Evolutionary conservation across 805 yeast species (phyloP).

Genomic region (Cyberlindnera amylophila): DNA sequence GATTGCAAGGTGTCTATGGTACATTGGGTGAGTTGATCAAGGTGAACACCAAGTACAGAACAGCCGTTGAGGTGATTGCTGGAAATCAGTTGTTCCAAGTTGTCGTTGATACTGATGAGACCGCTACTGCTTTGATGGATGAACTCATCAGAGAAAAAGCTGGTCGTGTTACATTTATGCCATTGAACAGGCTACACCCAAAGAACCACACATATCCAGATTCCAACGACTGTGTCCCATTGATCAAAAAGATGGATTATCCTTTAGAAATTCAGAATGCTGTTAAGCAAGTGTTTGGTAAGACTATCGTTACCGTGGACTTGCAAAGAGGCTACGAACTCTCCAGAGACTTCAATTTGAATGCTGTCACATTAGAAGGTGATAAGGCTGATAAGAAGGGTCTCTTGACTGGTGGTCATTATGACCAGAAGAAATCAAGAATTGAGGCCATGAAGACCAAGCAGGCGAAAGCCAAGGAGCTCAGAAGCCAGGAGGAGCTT

Average conservation of each 20-base stretch:
- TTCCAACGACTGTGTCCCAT: constrained; percentile 62
- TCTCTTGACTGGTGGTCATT: constrained; percentile 82
- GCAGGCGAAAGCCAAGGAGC: constrained; percentile 47
- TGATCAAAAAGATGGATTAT: constrained; percentile 68
- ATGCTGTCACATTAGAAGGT: constrained; percentile 88
- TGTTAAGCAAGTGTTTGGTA: constrained; percentile 76
- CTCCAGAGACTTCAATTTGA: constrained; percentile 56
- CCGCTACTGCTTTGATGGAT: constrained; percentile 76
- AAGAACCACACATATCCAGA: constrained; percentile 52
- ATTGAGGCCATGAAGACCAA: constrained; percentile 64
- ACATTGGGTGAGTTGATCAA: constrained; percentile 79
- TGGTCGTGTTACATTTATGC: constrained; percentile 90
- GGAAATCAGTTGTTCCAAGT: constrained; percentile 84
- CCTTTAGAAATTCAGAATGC: constrained; percentile 59
- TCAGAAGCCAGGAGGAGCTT: constrained; percentile 37
- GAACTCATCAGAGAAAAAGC: constrained; percentile 64
- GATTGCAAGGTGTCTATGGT: constrained; percentile 69
- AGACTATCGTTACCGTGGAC: constrained; percentile 70
- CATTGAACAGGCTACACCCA: constrained; percentile 63
- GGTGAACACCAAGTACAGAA: constrained; percentile 76
- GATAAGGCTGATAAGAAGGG: constrained; percentile 85
- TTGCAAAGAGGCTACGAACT: constrained; percentile 65
- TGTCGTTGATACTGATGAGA: constrained; percentile 82
- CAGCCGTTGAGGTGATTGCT: constrained; percentile 86
- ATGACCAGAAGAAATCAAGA: constrained; percentile 64